phyloP scores from a whole-genome alignment of 192 early-diverging fungal genomes.

The Rhizophagus sp. region DNA sequence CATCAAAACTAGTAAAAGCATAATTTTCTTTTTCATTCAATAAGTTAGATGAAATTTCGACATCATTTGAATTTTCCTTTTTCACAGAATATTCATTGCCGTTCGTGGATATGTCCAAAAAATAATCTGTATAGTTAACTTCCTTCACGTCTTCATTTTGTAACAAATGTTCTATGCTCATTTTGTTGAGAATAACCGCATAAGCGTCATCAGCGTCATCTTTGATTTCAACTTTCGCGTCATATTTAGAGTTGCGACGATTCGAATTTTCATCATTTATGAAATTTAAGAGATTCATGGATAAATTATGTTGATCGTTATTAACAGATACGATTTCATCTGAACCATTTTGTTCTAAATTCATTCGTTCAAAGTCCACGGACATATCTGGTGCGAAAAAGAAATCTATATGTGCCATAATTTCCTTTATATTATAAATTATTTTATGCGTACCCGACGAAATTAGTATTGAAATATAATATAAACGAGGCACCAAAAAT shows the following conservation, averaged over 20 bases:
- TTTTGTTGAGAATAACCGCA: neutral
- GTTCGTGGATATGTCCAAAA: neutral
- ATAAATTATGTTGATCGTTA: neutral
- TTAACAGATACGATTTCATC: neutral
- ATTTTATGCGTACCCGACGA: too few relatives aligned
- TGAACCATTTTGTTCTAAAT: neutral
- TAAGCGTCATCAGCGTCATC: neutral
- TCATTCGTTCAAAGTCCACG: neutral
- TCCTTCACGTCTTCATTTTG: neutral
- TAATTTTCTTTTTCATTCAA: too few relatives aligned
- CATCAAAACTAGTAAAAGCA: too few relatives aligned
- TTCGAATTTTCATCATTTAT: neutral
- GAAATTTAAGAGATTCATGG: neutral
- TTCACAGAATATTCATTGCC: neutral
- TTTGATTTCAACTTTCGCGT: neutral
- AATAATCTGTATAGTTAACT: neutral
- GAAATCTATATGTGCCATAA: too few relatives aligned
- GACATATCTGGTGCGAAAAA: neutral
- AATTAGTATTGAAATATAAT: too few relatives aligned
- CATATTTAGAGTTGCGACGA: neutral
- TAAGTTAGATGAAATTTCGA: neutral
- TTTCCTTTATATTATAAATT: too few relatives aligned
- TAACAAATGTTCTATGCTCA: neutral
- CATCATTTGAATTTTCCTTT: neutral
- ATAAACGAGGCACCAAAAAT: too few relatives aligned